Base-by-base conservation (phyloP, 192 early-diverging fungal species). In the Coemansia sp. region DNA sequence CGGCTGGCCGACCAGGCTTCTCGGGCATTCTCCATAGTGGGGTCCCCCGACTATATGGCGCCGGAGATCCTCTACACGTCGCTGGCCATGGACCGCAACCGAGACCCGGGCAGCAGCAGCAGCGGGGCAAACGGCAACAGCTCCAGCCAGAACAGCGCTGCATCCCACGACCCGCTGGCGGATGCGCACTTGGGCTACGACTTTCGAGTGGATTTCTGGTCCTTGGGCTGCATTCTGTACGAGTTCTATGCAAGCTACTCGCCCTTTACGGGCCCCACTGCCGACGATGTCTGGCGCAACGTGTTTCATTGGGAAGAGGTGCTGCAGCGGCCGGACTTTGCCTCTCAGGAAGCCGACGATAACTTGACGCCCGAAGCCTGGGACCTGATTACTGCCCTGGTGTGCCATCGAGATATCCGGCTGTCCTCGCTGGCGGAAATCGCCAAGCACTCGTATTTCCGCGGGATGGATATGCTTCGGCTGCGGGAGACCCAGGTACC, bases 21-120 rank as follows among this genome's bases (percentile, higher is more conserved):
- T n/a, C 63, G 74, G 0, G 74, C 74, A 0, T 93, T 84, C 53
- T 90, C 90, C 0, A 83, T 93, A 18, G 93, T 96, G 3, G 93
- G 93, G 12, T 87, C 85, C 6, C 91, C 92, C 15, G 92, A 96
- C 60, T 96, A 96, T 75, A 96, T 96, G 92, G 92, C 92, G 7
- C 89, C 90, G 2, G 93, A 96, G 67, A 85, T 94, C 26, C 78
- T 96, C 14, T 76, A 65, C 41, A 80, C 81, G 39, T 76, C 75
- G 45, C 55, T 72, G 26, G 76, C 69, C 10, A 31, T 59, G 23
- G 72, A 66, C 58, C 47, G 47, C n/a, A 44, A 51, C 56, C 66
- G 54, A 14, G 58, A 51, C 41, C 36, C 68, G 18, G 48, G 40
- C 28, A 14, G 34, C 15, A 32, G 47, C 47, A 32, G 10, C 34